Evolutionary conservation across 805 yeast species (phyloP), one percentile per base, ranked within the genome.

Genomic region (Pichia cephalocereana): DNA sequence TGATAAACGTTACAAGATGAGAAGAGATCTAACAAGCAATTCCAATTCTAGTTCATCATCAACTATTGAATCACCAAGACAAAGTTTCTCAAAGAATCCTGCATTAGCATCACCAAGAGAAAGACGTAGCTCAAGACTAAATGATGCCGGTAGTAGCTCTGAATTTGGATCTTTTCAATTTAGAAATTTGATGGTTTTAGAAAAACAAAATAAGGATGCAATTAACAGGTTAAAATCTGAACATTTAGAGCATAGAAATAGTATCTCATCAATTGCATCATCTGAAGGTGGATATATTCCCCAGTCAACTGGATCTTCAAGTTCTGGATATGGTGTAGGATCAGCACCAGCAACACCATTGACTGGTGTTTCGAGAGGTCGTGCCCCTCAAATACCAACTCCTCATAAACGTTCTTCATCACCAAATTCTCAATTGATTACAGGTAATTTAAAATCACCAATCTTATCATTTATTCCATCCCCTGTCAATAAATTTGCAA

Each of bases 131-230:
- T 78, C 86, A 53, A 75, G 86, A 54, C 64, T 87, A 51, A 61
- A 55, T 46, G 83, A 83, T 45, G 91, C 84, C 48, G 75, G 83
- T 3, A 68, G 71, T 26, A 69, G 72, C 8, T 70, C 77, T 8
- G 91, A 91, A 58, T 93, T 93, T 74, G 99, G 99, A 0, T 83
- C 93, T 5, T 93, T 93, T 65, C 83, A 86, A 50, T 93, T 86
- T 67, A 74, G 96, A 54, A 93, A 93, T 62, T 68, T 93, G 52
- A 82, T 91, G 6, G 93, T 93, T 7, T 73, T 95, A 48, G 98
- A 93, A 57, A 86, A 85, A 57, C 97, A 96, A 9, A 93, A 93
- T 61, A 88, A 87, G 60, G 97, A 90, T 66, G 90, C 86, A 14
- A 88, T 93, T 53, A 86, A 86, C 58, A 71, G 96, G 53, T 75